Evolutionary conservation across 257 asterid genomes (phyloP).

Genomic region (Linderniella brevidens): DNA sequence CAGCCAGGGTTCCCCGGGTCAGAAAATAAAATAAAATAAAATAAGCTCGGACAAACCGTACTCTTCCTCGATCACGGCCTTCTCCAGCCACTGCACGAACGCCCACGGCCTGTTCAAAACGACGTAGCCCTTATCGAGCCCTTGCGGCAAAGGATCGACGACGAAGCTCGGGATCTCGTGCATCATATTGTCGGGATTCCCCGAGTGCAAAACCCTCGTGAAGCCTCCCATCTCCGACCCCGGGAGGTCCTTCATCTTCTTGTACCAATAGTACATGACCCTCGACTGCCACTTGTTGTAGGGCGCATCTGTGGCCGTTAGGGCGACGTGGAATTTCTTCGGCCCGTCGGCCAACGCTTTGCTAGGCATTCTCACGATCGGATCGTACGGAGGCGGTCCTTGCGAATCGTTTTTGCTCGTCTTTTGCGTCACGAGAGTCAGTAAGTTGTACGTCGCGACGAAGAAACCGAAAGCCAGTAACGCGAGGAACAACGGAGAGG

Average conservation of each 20-base stretch:
- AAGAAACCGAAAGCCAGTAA: conserved; percentile 62
- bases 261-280: conserved; percentile 93
- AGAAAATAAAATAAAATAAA: conserved; percentile 14
- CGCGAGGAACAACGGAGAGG: conserved; percentile 51
- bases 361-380: conserved; percentile 29
- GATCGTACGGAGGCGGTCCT: conserved; percentile 37
- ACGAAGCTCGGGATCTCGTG: conserved; percentile 80
- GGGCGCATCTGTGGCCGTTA: conserved; percentile 85
- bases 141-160: conserved; percentile 88
- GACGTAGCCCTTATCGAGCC: conserved; percentile 91
- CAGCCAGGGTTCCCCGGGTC: no score
- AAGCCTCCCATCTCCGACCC: conserved; percentile 98
- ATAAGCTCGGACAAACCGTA: conserved; percentile 31
- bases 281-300: conserved; percentile 97
- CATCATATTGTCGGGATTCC: conserved; percentile 80
- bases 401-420: conserved; percentile 12
- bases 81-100: conserved; percentile 97
- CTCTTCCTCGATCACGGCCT: conserved; percentile 86
- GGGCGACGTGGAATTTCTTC: conserved; percentile 63
- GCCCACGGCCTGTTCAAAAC: conserved; percentile 98
- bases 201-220: conserved; percentile 88
- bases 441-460: conserved; percentile 62
- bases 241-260: conserved; percentile 50
- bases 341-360: conserved; percentile 14
- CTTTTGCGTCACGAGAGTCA: conserved; percentile 53